Evolutionary conservation across 192 early-diverging fungal species (phyloP), one percentile per base, ranked within the genome.

Genomic region (Gamsiella multidivaricata): DNA sequence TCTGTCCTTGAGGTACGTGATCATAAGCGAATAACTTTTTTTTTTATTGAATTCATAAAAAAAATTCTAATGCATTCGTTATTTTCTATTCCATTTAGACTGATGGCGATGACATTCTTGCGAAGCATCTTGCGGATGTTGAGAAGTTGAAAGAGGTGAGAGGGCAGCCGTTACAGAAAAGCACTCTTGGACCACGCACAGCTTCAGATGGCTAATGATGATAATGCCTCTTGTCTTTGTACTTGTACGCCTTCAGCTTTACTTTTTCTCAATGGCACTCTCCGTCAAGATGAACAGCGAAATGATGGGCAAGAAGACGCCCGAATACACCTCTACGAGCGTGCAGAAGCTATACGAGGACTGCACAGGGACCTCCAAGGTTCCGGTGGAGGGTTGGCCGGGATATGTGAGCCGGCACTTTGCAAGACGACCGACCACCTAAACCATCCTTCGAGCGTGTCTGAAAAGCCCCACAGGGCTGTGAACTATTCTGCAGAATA

Each of bases 211-310:
- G n/a, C n/a, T n/a, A n/a, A n/a, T n/a, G n/a, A n/a, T n/a, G n/a
- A n/a, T 47, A n/a, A 25, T 9, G 10, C 11, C 10, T 18, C 41
- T 43, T 41, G 37, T 25, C 22, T 23, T 22, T 39, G 9, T 20
- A 29, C 3, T 8, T 22, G 15, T n/a, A 8, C 46, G 8, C 23
- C 5, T 39, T 23, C 41, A 72, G 69, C 42, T 72, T n/a, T 75
- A 75, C 42, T 75, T 75, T 15, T 75, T 75, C 34, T 75, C 71
- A 1, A 75, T 75, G 71, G 71, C 71, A 0, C 42, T 75, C 0
- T 75, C 71, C 2, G 71, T 75, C 55, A 75, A 75, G 50, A 75
- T 75, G 71, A 75, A 75, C 49, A n/a, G 71, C 26, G 71, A 75
- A 34, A 75, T 75, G 71, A 59, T 75, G 63, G 71, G 62, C 29